A percentile compares a stretch with the other conserved stretches of the same genome.
phyloP scores from a whole-genome alignment of 495 filamentous ascomycete species.

The Pyronema domesticum region DNA sequence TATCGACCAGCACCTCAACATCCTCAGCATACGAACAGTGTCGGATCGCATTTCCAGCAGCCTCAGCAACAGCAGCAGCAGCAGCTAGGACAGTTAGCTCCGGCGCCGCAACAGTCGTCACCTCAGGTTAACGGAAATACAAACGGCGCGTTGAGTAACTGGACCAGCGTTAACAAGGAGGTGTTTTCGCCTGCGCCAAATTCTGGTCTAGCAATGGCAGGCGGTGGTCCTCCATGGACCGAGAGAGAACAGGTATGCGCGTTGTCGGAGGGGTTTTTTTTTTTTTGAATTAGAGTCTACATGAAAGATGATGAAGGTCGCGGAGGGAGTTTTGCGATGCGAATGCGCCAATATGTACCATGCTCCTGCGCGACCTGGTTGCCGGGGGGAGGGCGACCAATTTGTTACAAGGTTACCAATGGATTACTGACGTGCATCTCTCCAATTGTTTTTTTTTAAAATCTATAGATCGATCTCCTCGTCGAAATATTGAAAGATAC shows the following conservation, averaged over 20 bases:
- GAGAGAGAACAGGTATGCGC: constrained; percentile 5
- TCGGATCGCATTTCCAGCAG: not conserved
- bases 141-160: constrained; percentile 4
- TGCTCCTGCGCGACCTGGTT: no score
- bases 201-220: constrained; percentile 1
- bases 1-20: not conserved
- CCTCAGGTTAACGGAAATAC: not conserved
- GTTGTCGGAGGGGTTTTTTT: not conserved
- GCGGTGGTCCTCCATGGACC: constrained; percentile 1
- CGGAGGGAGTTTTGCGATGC: no score
- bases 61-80: not conserved
- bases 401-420: not conserved
- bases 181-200: not conserved
- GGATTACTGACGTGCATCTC: constrained; percentile 5
- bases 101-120: not conserved
- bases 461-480: not conserved
- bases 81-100: not conserved
- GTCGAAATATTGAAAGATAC: constrained; percentile 6
- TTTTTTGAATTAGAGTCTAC: no score
- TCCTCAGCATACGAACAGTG: not conserved
- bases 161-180: constrained; percentile 4
- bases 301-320: no score
- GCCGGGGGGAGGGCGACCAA: no score
- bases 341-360: no score
- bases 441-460: not conserved